Evolutionary conservation across 495 filamentous ascomycete species (phyloP).

Genomic region (Podospora tetraspora): DNA sequence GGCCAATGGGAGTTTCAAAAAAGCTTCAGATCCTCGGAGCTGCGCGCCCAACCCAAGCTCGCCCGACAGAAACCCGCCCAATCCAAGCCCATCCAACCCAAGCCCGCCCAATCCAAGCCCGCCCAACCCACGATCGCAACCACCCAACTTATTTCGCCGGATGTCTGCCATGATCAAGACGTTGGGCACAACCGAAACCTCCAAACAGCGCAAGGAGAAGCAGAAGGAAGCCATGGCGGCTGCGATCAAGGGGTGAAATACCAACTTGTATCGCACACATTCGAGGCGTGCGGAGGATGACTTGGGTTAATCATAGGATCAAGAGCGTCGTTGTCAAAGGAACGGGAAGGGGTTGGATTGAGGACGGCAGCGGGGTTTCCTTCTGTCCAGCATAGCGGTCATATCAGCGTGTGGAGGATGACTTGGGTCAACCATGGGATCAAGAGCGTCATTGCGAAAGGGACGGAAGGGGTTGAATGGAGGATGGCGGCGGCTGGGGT

Average conservation of each 20-base stretch:
- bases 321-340: too few species aligned
- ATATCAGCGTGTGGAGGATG: too few species aligned
- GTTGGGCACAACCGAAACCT: not conserved
- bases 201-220: not conserved
- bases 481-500: too few species aligned
- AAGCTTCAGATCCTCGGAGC: too few species aligned
- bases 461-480: too few species aligned
- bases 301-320: not conserved
- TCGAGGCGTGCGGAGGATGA: not conserved
- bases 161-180: not conserved
- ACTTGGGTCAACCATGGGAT: too few species aligned
- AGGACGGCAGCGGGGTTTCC: too few species aligned
- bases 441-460: too few species aligned
- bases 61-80: too few species aligned
- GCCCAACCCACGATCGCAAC: not conserved
- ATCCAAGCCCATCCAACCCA: too few species aligned
- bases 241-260: not conserved
- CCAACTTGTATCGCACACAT: not conserved
- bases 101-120: too few species aligned
- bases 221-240: not conserved
- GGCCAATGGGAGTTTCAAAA: not conserved
- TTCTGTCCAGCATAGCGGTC: too few species aligned
- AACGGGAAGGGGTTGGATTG: not conserved
- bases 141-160: not conserved
- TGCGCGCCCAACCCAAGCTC: not conserved